A percentile compares a stretch with the other conserved stretches of the same genome.
Evolutionary conservation across 306 rosid species (phyloP).

Genomic region (Casuarina cunninghamiana): DNA sequence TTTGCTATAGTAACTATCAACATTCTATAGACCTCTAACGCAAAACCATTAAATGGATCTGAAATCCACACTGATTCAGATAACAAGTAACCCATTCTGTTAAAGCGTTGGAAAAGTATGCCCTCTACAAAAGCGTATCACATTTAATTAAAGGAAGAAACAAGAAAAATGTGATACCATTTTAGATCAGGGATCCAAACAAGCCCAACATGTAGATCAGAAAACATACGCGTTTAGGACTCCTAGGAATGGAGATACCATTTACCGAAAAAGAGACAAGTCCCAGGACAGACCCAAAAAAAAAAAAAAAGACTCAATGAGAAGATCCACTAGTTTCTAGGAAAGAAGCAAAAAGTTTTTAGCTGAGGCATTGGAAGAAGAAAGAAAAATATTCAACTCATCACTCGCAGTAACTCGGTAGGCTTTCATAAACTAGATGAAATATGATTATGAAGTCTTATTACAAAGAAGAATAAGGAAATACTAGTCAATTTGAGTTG

Average conservation of each 20-base stretch:
- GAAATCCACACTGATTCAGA: conserved; percentile 17
- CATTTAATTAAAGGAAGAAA: neutral
- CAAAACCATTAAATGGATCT: neutral
- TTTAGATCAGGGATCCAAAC: neutral
- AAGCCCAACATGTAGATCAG: neutral
- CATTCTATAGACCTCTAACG: conserved; percentile 17
- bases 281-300: neutral
- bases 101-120: neutral
- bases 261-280: neutral
- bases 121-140: neutral
- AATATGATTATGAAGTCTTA: neutral
- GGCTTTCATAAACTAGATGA: neutral
- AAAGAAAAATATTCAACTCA: neutral
- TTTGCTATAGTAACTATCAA: conserved; percentile 2
- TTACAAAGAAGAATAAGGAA: neutral
- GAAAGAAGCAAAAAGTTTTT: neutral
- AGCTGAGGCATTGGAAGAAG: neutral
- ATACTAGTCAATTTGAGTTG: neutral
- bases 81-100: neutral
- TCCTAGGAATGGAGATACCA: neutral
- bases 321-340: neutral
- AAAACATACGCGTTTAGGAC: neutral
- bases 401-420: neutral
- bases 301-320: neutral
- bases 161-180: neutral